Conservation (phyloP, 2,329 filamentous ascomycete species). For the Eutypa lata region DNA sequence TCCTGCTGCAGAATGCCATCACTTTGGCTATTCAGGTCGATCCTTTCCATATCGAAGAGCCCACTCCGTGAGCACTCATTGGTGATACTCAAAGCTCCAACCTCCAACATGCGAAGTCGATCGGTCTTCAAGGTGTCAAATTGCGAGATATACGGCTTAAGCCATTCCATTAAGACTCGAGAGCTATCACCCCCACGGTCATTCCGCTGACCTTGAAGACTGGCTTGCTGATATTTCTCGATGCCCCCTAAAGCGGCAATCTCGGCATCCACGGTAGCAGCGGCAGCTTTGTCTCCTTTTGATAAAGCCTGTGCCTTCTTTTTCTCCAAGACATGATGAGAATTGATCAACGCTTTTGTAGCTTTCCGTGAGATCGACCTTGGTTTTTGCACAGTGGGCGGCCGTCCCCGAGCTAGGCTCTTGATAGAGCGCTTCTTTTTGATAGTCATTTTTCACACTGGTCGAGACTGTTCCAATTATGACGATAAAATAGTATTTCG, state of each 20-base stretch:
- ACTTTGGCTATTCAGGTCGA: slow-evolving; percentile 87
- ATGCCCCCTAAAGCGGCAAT: slow-evolving; percentile 59
- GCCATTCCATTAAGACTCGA: slow-evolving; percentile 61
- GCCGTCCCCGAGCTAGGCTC: slow-evolving; percentile 51
- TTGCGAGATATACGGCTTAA: slow-evolving; percentile 35
- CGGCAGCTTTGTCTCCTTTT: slow-evolving; percentile 49
- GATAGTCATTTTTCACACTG: slow-evolving; percentile 36
- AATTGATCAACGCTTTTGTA: slow-evolving; percentile 62
- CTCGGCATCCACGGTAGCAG: slow-evolving; percentile 45
- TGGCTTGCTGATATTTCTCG: slow-evolving; percentile 63
- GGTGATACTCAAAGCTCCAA: slow-evolving; percentile 78
- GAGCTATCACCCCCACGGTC: slow-evolving; percentile 68
- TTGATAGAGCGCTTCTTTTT: slow-evolving; percentile 44
- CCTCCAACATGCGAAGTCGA: slow-evolving; percentile 71
- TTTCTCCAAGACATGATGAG: slow-evolving; percentile 64
- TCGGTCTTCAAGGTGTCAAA: slow-evolving; percentile 14
- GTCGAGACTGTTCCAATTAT: too few species aligned
- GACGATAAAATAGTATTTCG: too few species aligned
- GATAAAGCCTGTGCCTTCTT: slow-evolving; percentile 52
- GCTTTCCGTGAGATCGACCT: slow-evolving; percentile 63
- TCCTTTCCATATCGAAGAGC: slow-evolving; percentile 71
- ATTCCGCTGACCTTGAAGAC: slow-evolving; percentile 63
- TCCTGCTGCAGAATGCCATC: slow-evolving; percentile 82
- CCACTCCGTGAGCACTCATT: slow-evolving; percentile 79
- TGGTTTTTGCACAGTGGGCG: slow-evolving; percentile 49